Evolutionary conservation across 495 filamentous ascomycete species (phyloP), one percentile per base, ranked within the genome.

Genomic region (Podospora tetraspora): DNA sequence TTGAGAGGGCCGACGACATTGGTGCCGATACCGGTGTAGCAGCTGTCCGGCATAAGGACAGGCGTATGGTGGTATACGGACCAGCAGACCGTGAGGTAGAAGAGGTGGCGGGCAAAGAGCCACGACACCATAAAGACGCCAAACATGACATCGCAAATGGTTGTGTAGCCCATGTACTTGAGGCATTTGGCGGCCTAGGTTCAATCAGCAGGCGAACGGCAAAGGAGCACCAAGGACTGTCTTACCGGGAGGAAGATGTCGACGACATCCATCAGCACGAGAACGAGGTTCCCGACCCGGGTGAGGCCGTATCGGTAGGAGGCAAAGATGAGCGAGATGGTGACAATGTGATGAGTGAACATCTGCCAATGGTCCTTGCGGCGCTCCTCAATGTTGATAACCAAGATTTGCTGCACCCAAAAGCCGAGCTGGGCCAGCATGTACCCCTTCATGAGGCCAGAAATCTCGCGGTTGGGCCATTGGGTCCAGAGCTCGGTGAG

Each of bases 321-420:
- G 16, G 85, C 83, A 71, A 88, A 87, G 63, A 98, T 88, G 58
- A 99, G 84, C 22, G 82, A 81, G 77, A 89, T 90, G 23, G 95
- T 99, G 73, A 97, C 88, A 72, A 97, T 86, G 77, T 99, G 95
- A 78, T 99, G 95, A 12, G 88, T 89, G 67, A 98, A 88, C 96
- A 97, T 97, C 77, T 98, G 95, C 76, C 87, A 89, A 77, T 97
- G 90, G 73, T 99, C 95, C 79, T 99, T 99, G 63, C 95, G 84
- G 69, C 91, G 86, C 79, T 96, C 89, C 77, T 99, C 96, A 68
- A 98, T 91, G 79, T 98, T 90, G 74, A 99, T 90, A 60, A 97
- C 92, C 57, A 98, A 79, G 68, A 99, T 90, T 80, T 97, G 93
- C 79, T 99, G 96, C 22, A 97, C 72, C 88, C 92, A 96, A 75